Base-by-base conservation (phyloP, 2,329 filamentous ascomycete species). In the Zarea fungicola region DNA sequence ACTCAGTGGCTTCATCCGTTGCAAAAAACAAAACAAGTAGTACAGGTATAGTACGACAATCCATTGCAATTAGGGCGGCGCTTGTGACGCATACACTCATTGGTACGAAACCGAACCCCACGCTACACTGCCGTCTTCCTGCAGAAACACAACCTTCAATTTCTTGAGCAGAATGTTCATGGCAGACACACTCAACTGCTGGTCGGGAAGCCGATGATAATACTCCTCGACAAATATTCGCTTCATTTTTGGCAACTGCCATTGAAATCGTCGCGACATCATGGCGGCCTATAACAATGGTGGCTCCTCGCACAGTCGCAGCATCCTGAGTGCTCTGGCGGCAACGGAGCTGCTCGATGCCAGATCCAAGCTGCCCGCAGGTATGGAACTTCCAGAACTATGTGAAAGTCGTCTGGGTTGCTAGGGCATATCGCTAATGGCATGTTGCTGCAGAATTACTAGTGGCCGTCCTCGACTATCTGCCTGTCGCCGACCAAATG, bases 401-500 rank as follows among this genome's bases (percentile, higher is more conserved):
- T 16, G 32, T 41, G 43, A 50, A 55, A 35, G 55, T n/a, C n/a
- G n/a, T n/a, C n/a, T n/a, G n/a, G n/a, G n/a, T n/a, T n/a, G n/a
- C n/a, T n/a, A n/a, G n/a, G n/a, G n/a, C n/a, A n/a, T n/a, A n/a
- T n/a, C n/a, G 21, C 39, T 37, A 19, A 49, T 42, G 14, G 1
- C 11, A 18, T n/a, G 32, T 4, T 21, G 16, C 8, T 6, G 37
- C 63, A 89, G 92, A 97, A 71, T 89, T 97, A 57, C 81, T 97
- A 58, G 85, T 86, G 25, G 79, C 83, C 0, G 90, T 99, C 56
- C 80, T 99, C 62, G 89, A 96, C 63, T 90, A 95, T 70, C 81
- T 97, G 32, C 86, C 89, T 32, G 79, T 96, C 23, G 73, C 85
- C 52, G 92, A 96, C 65, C 84, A 95, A 60, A 80, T 97, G 64